These are phyloP conservation scores for Suhomyces bokatorum DNA, from an alignment of 1,139 yeast genomes.

Conservation along the genomic window DNA sequence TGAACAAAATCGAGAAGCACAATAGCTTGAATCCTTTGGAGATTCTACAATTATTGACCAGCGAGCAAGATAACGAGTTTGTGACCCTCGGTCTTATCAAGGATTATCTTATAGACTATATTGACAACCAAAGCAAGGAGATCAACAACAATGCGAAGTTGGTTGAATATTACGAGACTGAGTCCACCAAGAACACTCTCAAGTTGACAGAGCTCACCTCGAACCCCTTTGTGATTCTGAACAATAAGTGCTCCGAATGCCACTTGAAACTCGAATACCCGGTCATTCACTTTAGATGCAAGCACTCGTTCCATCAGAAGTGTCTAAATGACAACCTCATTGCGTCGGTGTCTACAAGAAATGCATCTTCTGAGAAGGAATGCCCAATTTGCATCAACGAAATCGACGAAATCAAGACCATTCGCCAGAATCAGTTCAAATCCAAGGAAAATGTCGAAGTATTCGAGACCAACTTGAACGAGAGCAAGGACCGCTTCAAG, in stretches of 20 bases:
- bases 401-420: conserved; percentile 61
- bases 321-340: conserved; percentile 59
- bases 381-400: conserved; percentile 80
- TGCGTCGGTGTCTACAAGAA: conserved; percentile 18
- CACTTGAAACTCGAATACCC: conserved; percentile 72
- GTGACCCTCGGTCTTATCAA: conserved; percentile 76
- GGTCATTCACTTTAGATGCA: conserved; percentile 79
- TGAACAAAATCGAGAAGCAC: conserved; percentile 53
- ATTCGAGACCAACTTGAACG: conserved; percentile 59
- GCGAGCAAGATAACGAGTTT: conserved; percentile 47
- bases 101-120: conserved; percentile 63
- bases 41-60: conserved; percentile 65
- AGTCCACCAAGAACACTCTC: conserved; percentile 55
- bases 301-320: conserved; percentile 82
- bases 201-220: conserved; percentile 53
- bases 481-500: conserved; percentile 66
- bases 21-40: conserved; percentile 74
- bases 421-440: conserved; percentile 61
- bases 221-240: conserved; percentile 65
- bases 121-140: conserved; percentile 63
- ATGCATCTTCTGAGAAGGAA: conserved; percentile 25
- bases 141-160: conserved; percentile 68
- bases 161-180: conserved; percentile 66
- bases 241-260: conserved; percentile 73
- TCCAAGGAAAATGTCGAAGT: conserved; percentile 62